Evolutionary conservation across 2,329 filamentous ascomycete genomes (phyloP), one percentile per base, ranked within the genome.

Genomic region (Monilinia aucupariae): DNA sequence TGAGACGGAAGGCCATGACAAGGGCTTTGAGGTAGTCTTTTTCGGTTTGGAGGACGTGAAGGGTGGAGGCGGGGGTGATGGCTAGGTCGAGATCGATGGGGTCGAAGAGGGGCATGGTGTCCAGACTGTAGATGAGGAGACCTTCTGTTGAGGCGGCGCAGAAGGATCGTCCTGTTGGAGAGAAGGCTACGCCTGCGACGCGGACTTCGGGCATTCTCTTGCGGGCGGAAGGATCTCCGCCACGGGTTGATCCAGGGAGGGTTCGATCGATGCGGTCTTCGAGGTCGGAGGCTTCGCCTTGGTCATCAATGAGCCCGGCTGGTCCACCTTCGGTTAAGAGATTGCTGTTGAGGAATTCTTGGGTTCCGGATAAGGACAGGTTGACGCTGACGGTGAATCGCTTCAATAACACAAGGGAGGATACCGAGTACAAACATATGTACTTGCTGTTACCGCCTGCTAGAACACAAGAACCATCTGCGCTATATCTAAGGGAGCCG

Each of bases 371-470:
- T 3, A 99, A 80, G 1, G 92, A 96, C n/a, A 97, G 80, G 75
- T 99, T 99, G 72, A 96, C 85, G 70, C 91, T 96, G 71, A 97
- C 92, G 1, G 93, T 97, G 73, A 89, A 99, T 74, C 97, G 97
- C 75, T 96, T 96, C 62, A 97, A 80, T 13, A 99, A 79, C 0
- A 94, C 91, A 75, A 94, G 92, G 0, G 93, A 96, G 64, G 87
- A 86, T 39, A 96, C 91, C n/a, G 96, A 93, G 77, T 99, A 99
- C 64, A 99, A 77, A 74, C 94, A 97, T 59, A 99, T 97, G 75
- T 96, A 97, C 78, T 99, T 99, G 86, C 92, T 97, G 80, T 94
- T 96, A 39, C 94, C 94, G 54, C 86, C 92, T 0, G 93, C 94
- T 48, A 99, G 80, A 13, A 99, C 81, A 71, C 94, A 97, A 66